These are phyloP conservation scores for Talaromyces marneffei DNA, from an alignment of 2,329 filamentous ascomycete genomes.

Conservation along the genomic window DNA sequence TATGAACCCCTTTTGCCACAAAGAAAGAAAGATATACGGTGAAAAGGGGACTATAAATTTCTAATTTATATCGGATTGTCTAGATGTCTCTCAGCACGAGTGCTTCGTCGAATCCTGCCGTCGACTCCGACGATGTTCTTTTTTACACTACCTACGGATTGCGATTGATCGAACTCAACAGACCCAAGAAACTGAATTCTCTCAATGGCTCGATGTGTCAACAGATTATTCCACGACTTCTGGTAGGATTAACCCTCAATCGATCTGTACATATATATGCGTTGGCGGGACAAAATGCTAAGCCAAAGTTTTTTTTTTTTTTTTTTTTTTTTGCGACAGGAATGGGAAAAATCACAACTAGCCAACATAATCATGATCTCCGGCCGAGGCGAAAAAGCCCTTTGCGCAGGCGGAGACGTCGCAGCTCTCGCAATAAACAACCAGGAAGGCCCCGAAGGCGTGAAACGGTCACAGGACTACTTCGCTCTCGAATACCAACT, in stretches of 20 bases:
- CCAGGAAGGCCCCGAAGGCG: constrained; percentile 59
- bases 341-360: constrained; percentile 93
- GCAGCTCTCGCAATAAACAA: constrained; percentile 70
- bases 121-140: constrained; percentile 83
- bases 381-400: constrained; percentile 74
- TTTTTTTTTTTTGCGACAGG: constrained; percentile 46
- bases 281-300: not conserved
- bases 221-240: constrained; percentile 82
- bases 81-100: constrained; percentile 39
- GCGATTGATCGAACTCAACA: constrained; percentile 88
- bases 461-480: constrained; percentile 71
- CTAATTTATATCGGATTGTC: not conserved
- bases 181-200: constrained; percentile 84
- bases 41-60: too few species aligned
- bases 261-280: not conserved
- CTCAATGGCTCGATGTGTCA: constrained; percentile 90
- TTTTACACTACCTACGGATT: constrained; percentile 87
- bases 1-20: too few species aligned
- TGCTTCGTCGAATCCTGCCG: constrained; percentile 34
- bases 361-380: constrained; percentile 91
- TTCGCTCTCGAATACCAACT: constrained; percentile 95
- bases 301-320: not conserved
- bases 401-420: constrained; percentile 94
- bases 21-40: too few species aligned
- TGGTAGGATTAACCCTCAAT: constrained; percentile 36